These are phyloP conservation scores for Aspergillus calidoustus DNA, from an alignment of 2,329 filamentous ascomycete genomes.

Conservation along the genomic window DNA sequence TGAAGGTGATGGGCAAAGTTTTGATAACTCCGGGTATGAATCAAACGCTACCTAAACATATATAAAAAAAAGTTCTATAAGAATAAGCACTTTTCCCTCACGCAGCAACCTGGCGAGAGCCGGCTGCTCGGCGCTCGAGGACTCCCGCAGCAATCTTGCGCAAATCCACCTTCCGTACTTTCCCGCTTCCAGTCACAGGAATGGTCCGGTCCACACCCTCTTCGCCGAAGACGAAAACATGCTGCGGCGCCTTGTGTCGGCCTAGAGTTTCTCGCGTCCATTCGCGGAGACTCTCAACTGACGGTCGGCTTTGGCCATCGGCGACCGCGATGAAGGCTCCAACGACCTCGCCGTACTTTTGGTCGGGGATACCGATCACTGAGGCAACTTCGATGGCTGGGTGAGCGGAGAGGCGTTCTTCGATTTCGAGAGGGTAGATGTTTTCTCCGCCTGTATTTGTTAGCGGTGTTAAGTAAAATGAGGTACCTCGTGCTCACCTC, in stretches of 20 bases:
- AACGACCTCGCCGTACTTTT: constrained; percentile 75
- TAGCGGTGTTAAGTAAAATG: neutral
- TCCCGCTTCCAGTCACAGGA: constrained; percentile 73
- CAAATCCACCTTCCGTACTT: constrained; percentile 67
- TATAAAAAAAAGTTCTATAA: neutral
- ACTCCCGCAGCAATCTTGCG: constrained; percentile 52
- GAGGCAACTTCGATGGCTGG: constrained; percentile 66
- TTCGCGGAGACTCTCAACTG: constrained; percentile 60
- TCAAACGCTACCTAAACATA: constrained; percentile 1
- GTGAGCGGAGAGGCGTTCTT: constrained; percentile 71
- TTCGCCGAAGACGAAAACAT: constrained; percentile 77
- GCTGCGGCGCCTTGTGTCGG: constrained; percentile 69
- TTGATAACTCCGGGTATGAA: constrained; percentile 6
- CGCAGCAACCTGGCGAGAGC: neutral
- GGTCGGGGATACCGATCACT: constrained; percentile 71
- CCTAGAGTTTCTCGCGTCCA: constrained; percentile 68
- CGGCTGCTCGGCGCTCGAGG: constrained; percentile 38
- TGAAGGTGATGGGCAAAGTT: neutral
- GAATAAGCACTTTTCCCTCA: neutral
- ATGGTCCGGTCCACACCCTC: constrained; percentile 58
- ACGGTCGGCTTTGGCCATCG: constrained; percentile 42
- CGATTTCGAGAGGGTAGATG: constrained; percentile 74
- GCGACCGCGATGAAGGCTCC: constrained; percentile 60
- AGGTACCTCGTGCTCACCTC: constrained; percentile 51
- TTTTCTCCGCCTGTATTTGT: constrained; percentile 66